These are phyloP conservation scores for Pseudomicrostroma phylloplanum DNA, from an alignment of 1,284 basidiomycete species.

Conservation along the genomic window DNA sequence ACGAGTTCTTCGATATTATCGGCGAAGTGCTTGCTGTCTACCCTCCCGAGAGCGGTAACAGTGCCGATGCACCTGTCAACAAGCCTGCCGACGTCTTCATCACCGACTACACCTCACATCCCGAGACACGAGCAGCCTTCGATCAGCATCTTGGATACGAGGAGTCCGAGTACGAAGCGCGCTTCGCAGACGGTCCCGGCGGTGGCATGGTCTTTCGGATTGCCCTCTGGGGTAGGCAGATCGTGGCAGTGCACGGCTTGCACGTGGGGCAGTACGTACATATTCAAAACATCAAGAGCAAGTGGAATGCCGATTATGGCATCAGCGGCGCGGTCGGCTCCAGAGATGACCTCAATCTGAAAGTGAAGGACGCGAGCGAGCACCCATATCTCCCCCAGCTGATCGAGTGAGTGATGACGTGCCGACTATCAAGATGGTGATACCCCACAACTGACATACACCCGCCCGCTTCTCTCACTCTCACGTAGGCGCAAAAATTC, in stretches of 20 bases:
- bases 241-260: background rate
- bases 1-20: background rate
- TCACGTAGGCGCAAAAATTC: background rate
- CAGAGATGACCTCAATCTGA: background rate
- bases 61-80: background rate
- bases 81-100: background rate
- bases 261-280: background rate
- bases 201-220: background rate
- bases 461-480: too few relatives aligned
- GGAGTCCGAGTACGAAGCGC: background rate
- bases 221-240: background rate
- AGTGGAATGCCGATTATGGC: conserved; percentile 3
- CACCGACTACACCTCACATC: background rate
- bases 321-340: background rate
- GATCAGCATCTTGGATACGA: conserved; percentile 1
- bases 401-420: background rate
- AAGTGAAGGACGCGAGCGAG: background rate
- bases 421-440: too few relatives aligned
- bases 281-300: background rate
- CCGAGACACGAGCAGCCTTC: background rate
- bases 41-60: background rate
- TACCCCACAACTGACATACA: too few relatives aligned
- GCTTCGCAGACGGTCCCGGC: background rate
- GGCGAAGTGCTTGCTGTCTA: background rate
- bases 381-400: background rate